Percentiles rank a stretch among this genome's conserved stretches.
Evolutionary conservation across 257 asterid genomes (phyloP).

Genomic region (Scutellaria barbata): DNA sequence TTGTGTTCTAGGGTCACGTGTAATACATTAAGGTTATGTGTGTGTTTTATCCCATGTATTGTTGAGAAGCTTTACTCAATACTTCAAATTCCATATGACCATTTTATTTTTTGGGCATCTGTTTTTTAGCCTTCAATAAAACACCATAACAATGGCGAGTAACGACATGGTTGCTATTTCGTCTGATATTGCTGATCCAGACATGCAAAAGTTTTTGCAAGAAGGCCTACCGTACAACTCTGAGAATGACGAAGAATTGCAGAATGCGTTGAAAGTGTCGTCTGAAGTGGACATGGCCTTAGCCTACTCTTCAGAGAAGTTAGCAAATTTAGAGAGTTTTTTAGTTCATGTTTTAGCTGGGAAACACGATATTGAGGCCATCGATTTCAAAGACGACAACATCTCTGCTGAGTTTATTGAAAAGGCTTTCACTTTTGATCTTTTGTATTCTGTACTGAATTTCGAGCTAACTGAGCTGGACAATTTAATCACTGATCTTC

Average conservation of each 20-base stretch:
- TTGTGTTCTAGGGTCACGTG: too few species aligned
- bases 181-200: slow-evolving; percentile 37
- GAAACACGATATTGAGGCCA: slow-evolving; percentile 55
- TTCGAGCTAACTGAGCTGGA: slow-evolving; percentile 74
- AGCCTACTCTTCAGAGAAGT: slow-evolving; percentile 65
- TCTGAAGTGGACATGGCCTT: slow-evolving; percentile 49
- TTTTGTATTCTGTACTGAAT: slow-evolving; percentile 56
- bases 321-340: slow-evolving; percentile 65
- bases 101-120: background rate
- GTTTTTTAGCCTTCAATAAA: slow-evolving; percentile 24
- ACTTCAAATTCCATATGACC: too few species aligned
- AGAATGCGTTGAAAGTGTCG: slow-evolving; percentile 45
- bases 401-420: slow-evolving; percentile 61
- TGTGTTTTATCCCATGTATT: background rate
- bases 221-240: slow-evolving; percentile 23
- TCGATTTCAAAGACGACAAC: slow-evolving; percentile 51
- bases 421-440: slow-evolving; percentile 65
- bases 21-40: background rate
- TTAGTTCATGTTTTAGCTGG: slow-evolving; percentile 50
- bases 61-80: too few species aligned
- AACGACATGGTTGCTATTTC: slow-evolving; percentile 31
- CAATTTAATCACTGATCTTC: slow-evolving; percentile 46
- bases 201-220: slow-evolving; percentile 37
- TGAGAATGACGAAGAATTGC: slow-evolving; percentile 36
- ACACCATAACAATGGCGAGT: slow-evolving; percentile 28